Evolutionary conservation across 2,329 filamentous ascomycete genomes (phyloP).

Genomic region (Apiospora pterosperma): DNA sequence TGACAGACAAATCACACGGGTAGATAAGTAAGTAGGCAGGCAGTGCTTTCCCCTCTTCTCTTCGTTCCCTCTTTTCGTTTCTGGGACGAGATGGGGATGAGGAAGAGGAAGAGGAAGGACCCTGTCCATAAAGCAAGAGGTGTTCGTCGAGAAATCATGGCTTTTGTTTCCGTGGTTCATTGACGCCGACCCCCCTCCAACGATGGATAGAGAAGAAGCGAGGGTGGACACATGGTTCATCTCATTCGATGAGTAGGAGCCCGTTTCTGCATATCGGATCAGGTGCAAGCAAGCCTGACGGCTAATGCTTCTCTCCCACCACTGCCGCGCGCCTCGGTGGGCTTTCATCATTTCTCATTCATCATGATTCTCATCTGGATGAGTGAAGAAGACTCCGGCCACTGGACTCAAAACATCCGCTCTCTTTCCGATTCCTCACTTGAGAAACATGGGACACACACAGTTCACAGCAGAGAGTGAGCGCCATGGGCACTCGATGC

Average conservation of each 20-base stretch:
- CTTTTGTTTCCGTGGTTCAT: background rate
- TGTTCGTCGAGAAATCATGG: background rate
- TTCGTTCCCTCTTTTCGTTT: background rate
- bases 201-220: background rate
- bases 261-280: background rate
- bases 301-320: background rate
- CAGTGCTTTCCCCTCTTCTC: background rate
- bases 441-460: background rate
- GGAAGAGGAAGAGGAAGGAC: too few relatives aligned
- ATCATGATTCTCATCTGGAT: background rate
- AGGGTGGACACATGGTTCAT: constrained; percentile 1
- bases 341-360: background rate
- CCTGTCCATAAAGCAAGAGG: background rate
- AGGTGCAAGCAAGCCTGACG: background rate
- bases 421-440: background rate
- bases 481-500: background rate
- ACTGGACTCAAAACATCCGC: background rate
- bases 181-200: background rate
- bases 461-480: background rate
- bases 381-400: background rate
- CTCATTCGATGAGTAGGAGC: background rate
- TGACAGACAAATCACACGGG: background rate
- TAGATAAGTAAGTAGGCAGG: too few relatives aligned
- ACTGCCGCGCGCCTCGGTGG: background rate
- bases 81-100: background rate